Evolutionary conservation across 495 filamentous ascomycete species (phyloP).

Genomic region (Penicillium cinerascens): DNA sequence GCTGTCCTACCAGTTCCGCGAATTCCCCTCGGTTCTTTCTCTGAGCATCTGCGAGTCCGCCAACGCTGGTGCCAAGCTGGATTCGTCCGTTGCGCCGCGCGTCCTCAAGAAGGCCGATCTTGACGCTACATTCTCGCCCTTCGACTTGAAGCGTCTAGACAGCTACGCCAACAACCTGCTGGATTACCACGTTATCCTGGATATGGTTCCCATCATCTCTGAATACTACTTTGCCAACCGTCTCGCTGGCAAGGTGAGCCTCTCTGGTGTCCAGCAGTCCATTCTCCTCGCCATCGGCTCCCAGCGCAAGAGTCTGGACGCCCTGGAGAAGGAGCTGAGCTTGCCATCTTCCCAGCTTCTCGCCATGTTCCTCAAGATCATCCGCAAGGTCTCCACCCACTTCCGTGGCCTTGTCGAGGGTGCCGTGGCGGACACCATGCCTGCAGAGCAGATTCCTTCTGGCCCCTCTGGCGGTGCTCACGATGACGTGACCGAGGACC

Average conservation of each 20-base stretch:
- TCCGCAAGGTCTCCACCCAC: constrained; percentile 76
- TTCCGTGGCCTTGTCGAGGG: constrained; percentile 73
- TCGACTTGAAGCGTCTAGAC: constrained; percentile 90
- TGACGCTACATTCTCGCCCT: constrained; percentile 75
- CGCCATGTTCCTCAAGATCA: constrained; percentile 94
- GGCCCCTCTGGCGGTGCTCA: constrained; percentile 58
- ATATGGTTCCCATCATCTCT: constrained; percentile 80
- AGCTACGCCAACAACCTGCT: constrained; percentile 95
- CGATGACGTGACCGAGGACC: constrained; percentile 55
- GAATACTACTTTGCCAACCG: constrained; percentile 77
- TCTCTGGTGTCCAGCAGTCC: constrained; percentile 75
- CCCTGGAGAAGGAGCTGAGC: constrained; percentile 74
- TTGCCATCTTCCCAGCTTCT: constrained; percentile 75
- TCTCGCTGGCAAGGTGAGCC: constrained; percentile 59
- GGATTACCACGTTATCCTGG: constrained; percentile 95
- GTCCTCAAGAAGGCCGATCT: constrained; percentile 67
- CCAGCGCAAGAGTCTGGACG: constrained; percentile 81
- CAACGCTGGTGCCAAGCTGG: constrained; percentile 62
- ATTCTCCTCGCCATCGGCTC: constrained; percentile 87
- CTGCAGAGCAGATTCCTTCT: constrained; percentile 49
- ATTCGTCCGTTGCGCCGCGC: constrained; percentile 43
- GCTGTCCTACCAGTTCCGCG: constrained; percentile 86
- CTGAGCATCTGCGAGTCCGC: constrained; percentile 88
- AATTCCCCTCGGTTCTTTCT: constrained; percentile 76
- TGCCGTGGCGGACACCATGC: constrained; percentile 68